Conservation (phyloP, 306 rosid genomes). For the Fragaria vesca region DNA sequence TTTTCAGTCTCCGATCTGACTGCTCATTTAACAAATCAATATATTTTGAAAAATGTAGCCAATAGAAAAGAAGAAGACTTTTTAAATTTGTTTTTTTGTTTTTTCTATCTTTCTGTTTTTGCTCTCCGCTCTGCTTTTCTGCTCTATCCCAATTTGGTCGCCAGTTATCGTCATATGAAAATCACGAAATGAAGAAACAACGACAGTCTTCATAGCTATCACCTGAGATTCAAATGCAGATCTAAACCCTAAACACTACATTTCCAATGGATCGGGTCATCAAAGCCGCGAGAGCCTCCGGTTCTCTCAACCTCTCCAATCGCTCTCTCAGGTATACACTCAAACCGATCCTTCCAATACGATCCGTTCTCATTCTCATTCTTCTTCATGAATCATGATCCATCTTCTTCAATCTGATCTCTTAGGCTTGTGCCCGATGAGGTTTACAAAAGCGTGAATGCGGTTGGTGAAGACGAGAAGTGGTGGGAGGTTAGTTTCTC, state of each 20-base stretch:
- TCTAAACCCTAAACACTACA: slow-evolving; percentile 17
- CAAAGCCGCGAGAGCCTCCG: slow-evolving; percentile 85
- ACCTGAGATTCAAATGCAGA: slow-evolving; percentile 15
- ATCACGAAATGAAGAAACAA: neutral
- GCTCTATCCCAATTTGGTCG: too few species aligned
- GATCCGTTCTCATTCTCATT: neutral
- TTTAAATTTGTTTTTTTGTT: too few species aligned
- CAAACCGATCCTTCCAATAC: neutral
- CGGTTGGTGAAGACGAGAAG: slow-evolving; percentile 62
- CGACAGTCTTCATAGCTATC: neutral
- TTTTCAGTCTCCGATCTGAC: too few species aligned
- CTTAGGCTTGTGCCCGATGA: slow-evolving; percentile 74
- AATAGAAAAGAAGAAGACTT: too few species aligned
- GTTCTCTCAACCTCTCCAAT: slow-evolving; percentile 94
- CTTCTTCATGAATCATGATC: neutral
- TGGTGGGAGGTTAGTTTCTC: slow-evolving; percentile 85
- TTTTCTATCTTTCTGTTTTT: too few species aligned
- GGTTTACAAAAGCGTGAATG: slow-evolving; percentile 68
- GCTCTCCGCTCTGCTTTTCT: too few species aligned
- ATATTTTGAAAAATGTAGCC: too few species aligned
- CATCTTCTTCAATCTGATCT: neutral
- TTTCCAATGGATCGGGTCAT: slow-evolving; percentile 70
- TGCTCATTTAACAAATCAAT: too few species aligned
- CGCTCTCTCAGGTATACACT: slow-evolving; percentile 67
- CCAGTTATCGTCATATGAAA: neutral